Evolutionary conservation across 805 yeast species (phyloP).

Genomic region (Ogataea siamensis): DNA sequence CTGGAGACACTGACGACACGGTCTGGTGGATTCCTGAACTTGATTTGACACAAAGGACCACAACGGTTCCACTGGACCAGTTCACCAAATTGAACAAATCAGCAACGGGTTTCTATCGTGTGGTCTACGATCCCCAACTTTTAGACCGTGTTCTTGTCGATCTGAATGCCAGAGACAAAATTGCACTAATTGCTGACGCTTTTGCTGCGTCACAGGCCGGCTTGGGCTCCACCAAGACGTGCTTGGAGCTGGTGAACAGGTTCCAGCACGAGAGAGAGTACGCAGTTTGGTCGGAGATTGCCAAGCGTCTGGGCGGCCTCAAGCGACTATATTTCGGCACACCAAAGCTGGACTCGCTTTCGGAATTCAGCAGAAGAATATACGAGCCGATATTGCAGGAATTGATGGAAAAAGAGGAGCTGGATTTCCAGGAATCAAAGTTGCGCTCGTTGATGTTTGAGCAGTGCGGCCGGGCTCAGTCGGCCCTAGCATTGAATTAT

Average conservation of each 20-base stretch:
- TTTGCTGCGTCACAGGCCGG: conserved; percentile 50
- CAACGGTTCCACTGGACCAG: conserved; percentile 16
- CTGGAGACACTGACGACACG: conserved; percentile 57
- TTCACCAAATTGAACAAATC: conserved; percentile 48
- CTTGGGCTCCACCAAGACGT: conserved; percentile 38
- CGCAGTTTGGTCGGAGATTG: conserved; percentile 56
- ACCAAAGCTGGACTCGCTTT: conserved; percentile 29
- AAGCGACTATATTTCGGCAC: conserved; percentile 38
- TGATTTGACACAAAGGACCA: conserved; percentile 21
- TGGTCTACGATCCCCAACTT: conserved; percentile 45
- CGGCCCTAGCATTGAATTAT: conserved; percentile 31
- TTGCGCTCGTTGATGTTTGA: conserved; percentile 40
- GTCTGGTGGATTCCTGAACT: conserved; percentile 59
- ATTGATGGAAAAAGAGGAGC: conserved; percentile 18
- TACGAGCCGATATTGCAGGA: conserved; percentile 34
- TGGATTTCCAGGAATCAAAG: conserved; percentile 26
- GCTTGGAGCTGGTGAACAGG: conserved; percentile 41
- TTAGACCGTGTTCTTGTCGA: conserved; percentile 41
- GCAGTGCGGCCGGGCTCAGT: conserved; percentile 40
- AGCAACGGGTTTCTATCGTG: conserved; percentile 53
- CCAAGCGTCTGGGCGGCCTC: conserved; percentile 39
- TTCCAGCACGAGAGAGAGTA: conserved; percentile 38
- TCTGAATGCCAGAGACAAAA: conserved; percentile 46
- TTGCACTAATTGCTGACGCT: conserved; percentile 54
- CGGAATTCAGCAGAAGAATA: conserved; percentile 33